Conservation (phyloP, 2,329 filamentous ascomycete species). For the Epichloe gansuensis region DNA sequence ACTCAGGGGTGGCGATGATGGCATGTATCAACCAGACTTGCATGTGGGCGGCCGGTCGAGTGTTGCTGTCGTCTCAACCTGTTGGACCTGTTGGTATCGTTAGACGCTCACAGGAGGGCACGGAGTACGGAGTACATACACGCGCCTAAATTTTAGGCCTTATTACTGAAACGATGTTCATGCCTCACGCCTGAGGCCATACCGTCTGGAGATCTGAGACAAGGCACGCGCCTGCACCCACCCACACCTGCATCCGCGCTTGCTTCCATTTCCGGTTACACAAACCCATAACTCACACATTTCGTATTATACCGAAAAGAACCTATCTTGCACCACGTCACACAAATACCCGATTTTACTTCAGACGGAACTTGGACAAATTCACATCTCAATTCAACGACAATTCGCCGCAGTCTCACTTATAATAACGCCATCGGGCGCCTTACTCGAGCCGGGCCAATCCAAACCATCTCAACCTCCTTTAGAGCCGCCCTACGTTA, state of each 20-base stretch:
- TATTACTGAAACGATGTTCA: no score
- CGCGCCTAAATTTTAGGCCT: no score
- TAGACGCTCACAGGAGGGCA: no score
- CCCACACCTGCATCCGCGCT: background rate
- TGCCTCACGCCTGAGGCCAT: background rate
- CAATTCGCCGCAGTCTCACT: no score
- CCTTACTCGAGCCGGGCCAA: no score
- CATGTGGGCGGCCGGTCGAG: background rate
- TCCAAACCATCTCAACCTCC: no score
- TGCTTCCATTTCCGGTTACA: background rate
- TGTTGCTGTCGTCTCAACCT: background rate
- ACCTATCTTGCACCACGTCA: no score
- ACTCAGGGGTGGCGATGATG: background rate
- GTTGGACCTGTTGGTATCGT: no score
- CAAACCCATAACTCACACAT: background rate
- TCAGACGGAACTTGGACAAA: background rate
- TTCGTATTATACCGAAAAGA: background rate
- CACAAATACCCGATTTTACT: no score
- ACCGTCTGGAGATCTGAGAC: background rate
- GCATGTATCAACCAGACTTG: background rate
- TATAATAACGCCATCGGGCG: no score
- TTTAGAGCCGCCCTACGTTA: no score
- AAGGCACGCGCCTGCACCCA: background rate
- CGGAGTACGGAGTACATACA: no score
- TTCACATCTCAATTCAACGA: background rate